Conservation (phyloP, 2,329 filamentous ascomycete genomes). For the Verticillium klebahnii region DNA sequence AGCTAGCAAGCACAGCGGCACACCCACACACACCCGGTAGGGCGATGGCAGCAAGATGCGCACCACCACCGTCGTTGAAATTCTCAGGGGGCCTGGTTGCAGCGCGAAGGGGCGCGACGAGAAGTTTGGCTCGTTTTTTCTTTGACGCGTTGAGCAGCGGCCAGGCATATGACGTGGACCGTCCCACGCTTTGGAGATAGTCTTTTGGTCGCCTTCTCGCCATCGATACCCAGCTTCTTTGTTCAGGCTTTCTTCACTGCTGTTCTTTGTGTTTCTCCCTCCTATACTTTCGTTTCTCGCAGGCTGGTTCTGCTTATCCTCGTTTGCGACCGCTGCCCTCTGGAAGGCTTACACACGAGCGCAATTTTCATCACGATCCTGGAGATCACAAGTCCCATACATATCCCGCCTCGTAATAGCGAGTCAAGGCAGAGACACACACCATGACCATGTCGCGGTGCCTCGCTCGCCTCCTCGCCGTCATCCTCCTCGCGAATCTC, state of each 20-base stretch:
- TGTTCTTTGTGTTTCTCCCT: neutral
- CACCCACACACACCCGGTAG: neutral
- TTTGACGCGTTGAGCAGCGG: neutral
- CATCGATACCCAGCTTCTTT: neutral
- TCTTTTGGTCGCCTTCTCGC: neutral
- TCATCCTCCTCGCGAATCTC: conserved; percentile 4
- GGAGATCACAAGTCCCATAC: neutral
- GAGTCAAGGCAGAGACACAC: neutral
- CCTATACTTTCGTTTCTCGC: neutral
- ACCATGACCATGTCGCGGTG: neutral
- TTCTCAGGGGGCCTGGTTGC: neutral
- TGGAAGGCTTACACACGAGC: neutral
- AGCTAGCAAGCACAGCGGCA: neutral
- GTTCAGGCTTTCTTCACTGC: neutral
- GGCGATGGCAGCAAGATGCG: neutral
- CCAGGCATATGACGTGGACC: neutral
- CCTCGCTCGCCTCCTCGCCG: neutral
- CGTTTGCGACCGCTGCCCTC: no score
- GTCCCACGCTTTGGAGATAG: neutral
- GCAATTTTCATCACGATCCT: neutral
- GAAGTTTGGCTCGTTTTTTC: neutral
- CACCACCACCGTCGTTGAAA: neutral
- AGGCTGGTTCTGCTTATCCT: neutral
- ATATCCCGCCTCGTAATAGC: neutral
- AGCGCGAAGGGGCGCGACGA: neutral